phyloP scores from a whole-genome alignment of 345 rosid genomes.

The Sisymbrium irio region DNA sequence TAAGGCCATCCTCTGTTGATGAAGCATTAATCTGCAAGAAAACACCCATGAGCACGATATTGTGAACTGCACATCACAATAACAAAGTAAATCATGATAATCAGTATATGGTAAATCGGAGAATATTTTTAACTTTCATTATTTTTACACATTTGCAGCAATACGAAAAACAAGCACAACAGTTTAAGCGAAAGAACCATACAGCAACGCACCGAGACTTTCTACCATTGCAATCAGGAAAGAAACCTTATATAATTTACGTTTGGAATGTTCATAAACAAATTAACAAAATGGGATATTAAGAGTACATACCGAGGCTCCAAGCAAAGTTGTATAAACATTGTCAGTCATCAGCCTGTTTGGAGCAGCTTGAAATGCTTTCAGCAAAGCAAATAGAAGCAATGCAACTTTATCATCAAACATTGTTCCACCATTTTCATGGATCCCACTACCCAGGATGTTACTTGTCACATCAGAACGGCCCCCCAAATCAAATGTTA shows the following conservation, averaged over 20 bases:
- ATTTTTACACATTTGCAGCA: constrained; percentile 9
- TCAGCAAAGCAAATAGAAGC: constrained; percentile 87
- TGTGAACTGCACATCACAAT: constrained; percentile 14
- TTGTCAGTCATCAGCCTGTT: constrained; percentile 82
- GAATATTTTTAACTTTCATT: constrained; percentile 5
- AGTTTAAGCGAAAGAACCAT: constrained; percentile 3
- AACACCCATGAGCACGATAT: background rate
- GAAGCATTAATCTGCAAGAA: constrained; percentile 89
- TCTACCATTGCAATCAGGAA: constrained; percentile 17
- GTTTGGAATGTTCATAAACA: background rate
- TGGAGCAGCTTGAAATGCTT: constrained; percentile 92
- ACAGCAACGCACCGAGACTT: background rate
- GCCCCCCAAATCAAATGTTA: constrained; percentile 57
- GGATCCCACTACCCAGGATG: constrained; percentile 60
- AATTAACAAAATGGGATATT: background rate
- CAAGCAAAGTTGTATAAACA: constrained; percentile 84
- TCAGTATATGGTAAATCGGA: background rate
- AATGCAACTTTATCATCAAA: constrained; percentile 94
- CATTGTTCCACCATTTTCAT: constrained; percentile 80
- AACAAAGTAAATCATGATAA: background rate
- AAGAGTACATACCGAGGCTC: constrained; percentile 79
- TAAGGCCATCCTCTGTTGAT: constrained; percentile 84
- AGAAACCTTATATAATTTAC: constrained; percentile 4
- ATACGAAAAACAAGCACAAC: background rate
- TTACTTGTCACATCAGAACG: constrained; percentile 59